phyloP scores from a whole-genome alignment of 192 early-diverging fungal genomes.

The Gigaspora rosea region DNA sequence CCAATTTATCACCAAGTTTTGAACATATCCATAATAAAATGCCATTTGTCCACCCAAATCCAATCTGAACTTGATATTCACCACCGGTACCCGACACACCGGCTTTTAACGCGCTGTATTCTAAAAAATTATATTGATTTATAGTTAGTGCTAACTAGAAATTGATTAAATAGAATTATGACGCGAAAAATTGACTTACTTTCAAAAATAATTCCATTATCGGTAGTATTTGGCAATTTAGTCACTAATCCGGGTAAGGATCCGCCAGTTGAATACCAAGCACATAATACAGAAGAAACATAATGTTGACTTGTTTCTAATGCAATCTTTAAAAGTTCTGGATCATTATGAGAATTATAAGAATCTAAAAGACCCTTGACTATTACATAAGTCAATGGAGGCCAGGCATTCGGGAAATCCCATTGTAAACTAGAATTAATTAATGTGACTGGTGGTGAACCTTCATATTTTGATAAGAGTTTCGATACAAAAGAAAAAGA shows the following conservation, averaged over 20 bases:
- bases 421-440: constrained; percentile 66
- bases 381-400: constrained; percentile 60
- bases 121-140: not conserved
- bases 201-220: constrained; percentile 75
- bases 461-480: constrained; percentile 49
- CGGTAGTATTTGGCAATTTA: constrained; percentile 28
- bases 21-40: constrained; percentile 62
- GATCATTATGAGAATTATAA: constrained; percentile 6
- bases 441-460: constrained; percentile 64
- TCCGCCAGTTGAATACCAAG: constrained; percentile 72
- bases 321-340: constrained; percentile 30
- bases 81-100: constrained; percentile 60
- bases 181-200: constrained; percentile 31
- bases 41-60: constrained; percentile 82
- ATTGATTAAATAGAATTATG: not conserved
- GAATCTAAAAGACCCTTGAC: constrained; percentile 50
- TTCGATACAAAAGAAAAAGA: constrained; percentile 46
- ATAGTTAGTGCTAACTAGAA: not conserved
- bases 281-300: constrained; percentile 61
- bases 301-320: constrained; percentile 51
- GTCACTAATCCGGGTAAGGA: constrained; percentile 48
- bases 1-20: constrained; percentile 1
- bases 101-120: constrained; percentile 58
- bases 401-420: constrained; percentile 76
- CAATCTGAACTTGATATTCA: constrained; percentile 69